Base-by-base conservation (phyloP, 2,329 filamentous ascomycete species). In the Aspergillus carbonarius region DNA sequence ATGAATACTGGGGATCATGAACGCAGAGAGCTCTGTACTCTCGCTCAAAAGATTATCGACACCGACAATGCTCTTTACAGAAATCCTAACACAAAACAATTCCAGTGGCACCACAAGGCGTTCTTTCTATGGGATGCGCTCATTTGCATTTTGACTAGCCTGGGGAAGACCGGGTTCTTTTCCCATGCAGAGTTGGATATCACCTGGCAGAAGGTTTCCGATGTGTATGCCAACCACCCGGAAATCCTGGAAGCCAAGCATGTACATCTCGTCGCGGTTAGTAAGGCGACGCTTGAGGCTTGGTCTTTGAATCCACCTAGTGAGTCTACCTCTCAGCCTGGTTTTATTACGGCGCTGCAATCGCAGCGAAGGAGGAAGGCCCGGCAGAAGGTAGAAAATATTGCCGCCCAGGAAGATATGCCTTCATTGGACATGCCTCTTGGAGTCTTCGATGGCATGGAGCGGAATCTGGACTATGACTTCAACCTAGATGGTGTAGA, bases 111-210 rank as follows among this genome's bases (percentile, higher is more conserved):
- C 50, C 68, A 75, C 34, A 70, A 78, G 25, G 64, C 72, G 10
- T 75, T 79, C 30, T 84, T 81, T 63, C 70, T 77, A 32, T 83
- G 81, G 79, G 80, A 82, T 55, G 74, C 79, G 2, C 74, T 81
- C 44, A 74, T 82, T 12, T 79, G 79, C 62, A 68, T 83, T 25
- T 67, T 83, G 30, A 73, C 65, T 58, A 73, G 73, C 47, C 63
- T 78, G 0, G 61, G 72, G 13, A 69, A 72, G 27, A 35, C 42
- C 68, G 71, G 60, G 63, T 74, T 48, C 57, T 75, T 46, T 70
- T 68, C 40, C 65, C 32, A 10, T 12, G 5, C 27, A 8, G 48
- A 51, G 48, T n/a, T 37, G 2, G 18, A 51, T 23, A 17, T 10
- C 23, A 23, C 17, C 32, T 51, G 48, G 48, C 13, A 8, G 9